Percentiles rank a stretch among this genome's conserved stretches.
Evolutionary conservation across 805 yeast species (phyloP).

Genomic region (Lachancea sp.): DNA sequence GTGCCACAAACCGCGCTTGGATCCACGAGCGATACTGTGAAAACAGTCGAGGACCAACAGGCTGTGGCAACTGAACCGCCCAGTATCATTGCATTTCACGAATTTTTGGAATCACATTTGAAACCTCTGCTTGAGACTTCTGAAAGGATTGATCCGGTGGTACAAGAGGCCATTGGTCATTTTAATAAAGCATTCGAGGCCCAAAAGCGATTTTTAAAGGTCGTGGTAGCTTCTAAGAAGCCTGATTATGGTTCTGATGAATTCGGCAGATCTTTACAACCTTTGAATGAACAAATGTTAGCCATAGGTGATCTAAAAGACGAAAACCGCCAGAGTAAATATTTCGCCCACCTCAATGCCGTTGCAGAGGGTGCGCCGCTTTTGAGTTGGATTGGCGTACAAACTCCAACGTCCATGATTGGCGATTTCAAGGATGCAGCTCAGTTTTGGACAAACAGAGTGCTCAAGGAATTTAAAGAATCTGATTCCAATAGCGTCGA

Average conservation of each 20-base stretch:
- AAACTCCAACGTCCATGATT: conserved; percentile 67
- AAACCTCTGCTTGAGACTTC: conserved; percentile 49
- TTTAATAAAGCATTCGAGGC: conserved; percentile 47
- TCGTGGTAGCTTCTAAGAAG: conserved; percentile 55
- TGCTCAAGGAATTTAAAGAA: conserved; percentile 77
- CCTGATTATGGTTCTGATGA: conserved; percentile 53
- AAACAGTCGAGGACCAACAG: not conserved
- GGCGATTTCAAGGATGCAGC: conserved; percentile 86
- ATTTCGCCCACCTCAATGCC: conserved; percentile 68
- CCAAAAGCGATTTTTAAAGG: conserved; percentile 53
- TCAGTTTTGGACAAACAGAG: conserved; percentile 89
- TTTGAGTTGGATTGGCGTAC: conserved; percentile 81
- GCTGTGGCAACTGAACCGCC: conserved; percentile 30
- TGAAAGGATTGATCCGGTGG: conserved; percentile 42
- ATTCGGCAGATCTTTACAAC: conserved; percentile 53
- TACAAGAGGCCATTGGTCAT: conserved; percentile 41
- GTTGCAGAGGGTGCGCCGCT: conserved; percentile 86
- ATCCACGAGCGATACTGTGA: not conserved
- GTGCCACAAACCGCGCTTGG: not conserved
- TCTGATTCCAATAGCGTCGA: conserved; percentile 60
- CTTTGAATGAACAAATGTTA: conserved; percentile 58
- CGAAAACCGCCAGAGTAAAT: conserved; percentile 58
- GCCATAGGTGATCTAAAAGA: conserved; percentile 64
- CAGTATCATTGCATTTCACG: conserved; percentile 48
- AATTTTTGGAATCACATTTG: conserved; percentile 45